Evolutionary conservation across 306 rosid species (phyloP), one percentile per base, ranked within the genome.

Genomic region (Malus fusca): DNA sequence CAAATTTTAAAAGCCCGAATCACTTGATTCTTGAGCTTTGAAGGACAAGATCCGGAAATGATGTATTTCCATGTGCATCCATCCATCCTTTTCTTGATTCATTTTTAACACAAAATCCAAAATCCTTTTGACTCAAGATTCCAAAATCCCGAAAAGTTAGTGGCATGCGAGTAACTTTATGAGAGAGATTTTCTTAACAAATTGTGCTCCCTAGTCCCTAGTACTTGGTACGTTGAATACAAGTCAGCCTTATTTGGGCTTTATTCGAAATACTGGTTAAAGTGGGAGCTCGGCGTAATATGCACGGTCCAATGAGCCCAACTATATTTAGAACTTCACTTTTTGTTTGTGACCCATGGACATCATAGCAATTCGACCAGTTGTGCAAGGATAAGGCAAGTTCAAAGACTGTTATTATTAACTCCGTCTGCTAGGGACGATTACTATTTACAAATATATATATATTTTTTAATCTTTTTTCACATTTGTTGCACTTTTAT

Each of bases 371-470:
- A 37, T 37, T 37, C 42, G 9, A 7, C 10, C 42, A 37, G 9
- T 2, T 6, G 42, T 37, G 42, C 42, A 7, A 37, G 42, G 42
- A 35, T 6, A 35, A 0, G 8, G 8, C 40, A 35, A 37, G 42
- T 37, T 37, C 42, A 37, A 7, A 7, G 0, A 1, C 10, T 8
- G 9, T 37, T 35, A 6, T 35, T 35, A 1, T 33, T 33, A 6
- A 33, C 37, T 5, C 1, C 0, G 6, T 0, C 1, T 31, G 1
- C 1, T 1, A 4, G 35, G 35, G 0, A n/a, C 35, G 35, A 31
- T 31, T 31, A 31, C 35, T 31, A 31, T 31, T 31, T 5, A 33
- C 8, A 33, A 5, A 33, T 5, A 35, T 35, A 33, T 6, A 33
- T 1, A 0, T 33, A 1, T 33, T 6, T 33, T 33, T 26, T 0